phyloP scores from a whole-genome alignment of 805 yeast genomes.

The Yarrowia keelungensis region DNA sequence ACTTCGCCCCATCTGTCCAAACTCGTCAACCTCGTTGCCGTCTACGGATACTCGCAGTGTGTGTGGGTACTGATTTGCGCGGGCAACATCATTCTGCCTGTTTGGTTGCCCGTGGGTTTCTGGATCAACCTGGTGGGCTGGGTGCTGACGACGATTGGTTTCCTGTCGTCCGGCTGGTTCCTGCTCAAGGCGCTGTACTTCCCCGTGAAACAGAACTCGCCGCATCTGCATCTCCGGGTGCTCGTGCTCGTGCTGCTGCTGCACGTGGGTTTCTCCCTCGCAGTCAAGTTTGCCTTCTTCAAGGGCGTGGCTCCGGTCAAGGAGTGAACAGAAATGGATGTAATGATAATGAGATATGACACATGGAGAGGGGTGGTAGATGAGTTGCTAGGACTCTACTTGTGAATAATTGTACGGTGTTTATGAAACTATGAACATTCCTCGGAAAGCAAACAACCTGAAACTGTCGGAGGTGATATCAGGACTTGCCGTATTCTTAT shows the following conservation, averaged over 20 bases:
- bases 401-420: too few species aligned
- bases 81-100: slow-evolving; percentile 61
- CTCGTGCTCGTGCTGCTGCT: slow-evolving; percentile 55
- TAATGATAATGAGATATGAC: slow-evolving; percentile 28
- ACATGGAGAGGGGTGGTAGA: neutral
- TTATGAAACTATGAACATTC: too few species aligned
- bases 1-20: slow-evolving; percentile 53
- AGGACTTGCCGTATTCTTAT: too few species aligned
- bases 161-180: slow-evolving; percentile 65
- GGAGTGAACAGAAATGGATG: slow-evolving; percentile 4
- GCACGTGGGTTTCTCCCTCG: slow-evolving; percentile 66
- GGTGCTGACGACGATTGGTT: slow-evolving; percentile 67
- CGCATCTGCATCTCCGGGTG: slow-evolving; percentile 42
- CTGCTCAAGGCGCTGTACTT: slow-evolving; percentile 39
- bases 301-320: slow-evolving; percentile 48
- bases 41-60: slow-evolving; percentile 84
- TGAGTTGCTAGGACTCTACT: too few species aligned
- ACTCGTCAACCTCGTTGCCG: slow-evolving; percentile 66
- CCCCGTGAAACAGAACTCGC: slow-evolving; percentile 34
- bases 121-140: slow-evolving; percentile 61
- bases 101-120: slow-evolving; percentile 52
- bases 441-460: too few species aligned
- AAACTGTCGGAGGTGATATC: too few species aligned
- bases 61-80: slow-evolving; percentile 87
- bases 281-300: slow-evolving; percentile 72